phyloP scores from a whole-genome alignment of 2,329 filamentous ascomycete genomes.

The Colletotrichum navitas region DNA sequence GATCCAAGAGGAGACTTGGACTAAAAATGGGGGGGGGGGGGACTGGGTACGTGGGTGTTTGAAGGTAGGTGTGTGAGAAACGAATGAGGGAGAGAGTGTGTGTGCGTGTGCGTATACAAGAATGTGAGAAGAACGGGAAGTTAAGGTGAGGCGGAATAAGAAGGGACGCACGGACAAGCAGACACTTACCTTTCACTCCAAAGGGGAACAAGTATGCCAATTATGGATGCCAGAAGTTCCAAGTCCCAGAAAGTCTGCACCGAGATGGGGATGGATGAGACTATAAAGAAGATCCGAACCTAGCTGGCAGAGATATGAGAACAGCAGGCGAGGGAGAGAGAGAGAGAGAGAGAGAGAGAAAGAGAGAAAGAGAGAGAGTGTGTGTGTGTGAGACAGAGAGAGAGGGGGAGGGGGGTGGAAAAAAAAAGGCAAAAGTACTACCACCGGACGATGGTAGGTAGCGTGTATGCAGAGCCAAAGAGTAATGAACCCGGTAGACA shows the following conservation, averaged over 20 bases:
- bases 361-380: too few relatives aligned
- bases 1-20: conserved; percentile 24
- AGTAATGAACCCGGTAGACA: conserved; percentile 35
- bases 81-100: neutral
- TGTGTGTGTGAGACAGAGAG: too few relatives aligned
- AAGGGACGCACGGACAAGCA: conserved; percentile 13
- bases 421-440: conserved; percentile 9
- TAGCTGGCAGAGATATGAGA: conserved; percentile 4
- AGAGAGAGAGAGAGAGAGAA: neutral
- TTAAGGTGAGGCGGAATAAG: conserved; percentile 36
- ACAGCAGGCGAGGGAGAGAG: neutral
- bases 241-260: conserved; percentile 26
- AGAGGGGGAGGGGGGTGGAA: neutral
- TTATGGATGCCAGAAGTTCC: conserved; percentile 21
- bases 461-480: conserved; percentile 17
- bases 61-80: neutral
- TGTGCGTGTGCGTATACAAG: neutral
- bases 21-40: conserved; percentile 22
- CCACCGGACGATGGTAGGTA: conserved; percentile 14
- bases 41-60: conserved; percentile 20
- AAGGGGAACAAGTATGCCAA: conserved; percentile 20
- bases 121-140: conserved; percentile 18
- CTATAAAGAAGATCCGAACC: conserved; percentile 34
- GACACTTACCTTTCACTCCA: conserved; percentile 22
- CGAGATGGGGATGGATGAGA: conserved; percentile 29